phyloP scores from a whole-genome alignment of 2,329 filamentous ascomycete genomes.

The Diaporthe sp. region DNA sequence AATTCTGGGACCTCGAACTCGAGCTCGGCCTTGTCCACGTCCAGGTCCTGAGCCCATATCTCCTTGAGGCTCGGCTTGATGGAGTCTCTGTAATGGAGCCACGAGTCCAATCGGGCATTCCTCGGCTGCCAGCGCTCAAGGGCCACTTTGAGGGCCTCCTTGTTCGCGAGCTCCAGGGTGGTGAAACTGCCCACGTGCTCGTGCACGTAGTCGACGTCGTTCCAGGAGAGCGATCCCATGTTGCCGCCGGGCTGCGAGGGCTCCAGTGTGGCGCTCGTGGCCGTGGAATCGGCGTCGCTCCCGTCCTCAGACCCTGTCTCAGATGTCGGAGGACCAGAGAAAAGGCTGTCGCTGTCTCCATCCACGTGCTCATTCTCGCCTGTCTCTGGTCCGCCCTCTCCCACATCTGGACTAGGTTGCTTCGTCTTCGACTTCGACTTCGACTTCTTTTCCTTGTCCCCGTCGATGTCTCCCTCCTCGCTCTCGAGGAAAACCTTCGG shows the following conservation, averaged over 20 bases:
- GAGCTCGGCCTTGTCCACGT: slow-evolving; percentile 18
- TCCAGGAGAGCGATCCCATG: slow-evolving; percentile 5
- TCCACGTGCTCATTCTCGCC: background rate
- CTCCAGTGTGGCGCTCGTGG: background rate
- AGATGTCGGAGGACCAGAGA: background rate
- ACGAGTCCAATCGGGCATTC: background rate
- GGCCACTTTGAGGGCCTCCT: slow-evolving; percentile 26
- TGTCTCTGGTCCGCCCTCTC: background rate
- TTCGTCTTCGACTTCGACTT: background rate
- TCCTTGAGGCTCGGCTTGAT: slow-evolving; percentile 11
- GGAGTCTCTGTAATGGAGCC: background rate
- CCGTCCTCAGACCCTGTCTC: background rate
- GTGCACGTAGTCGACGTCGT: slow-evolving; percentile 5
- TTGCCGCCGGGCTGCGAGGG: slow-evolving; percentile 12
- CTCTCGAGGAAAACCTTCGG: slow-evolving; percentile 15
- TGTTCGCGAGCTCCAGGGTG: slow-evolving; percentile 30
- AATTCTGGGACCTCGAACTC: background rate
- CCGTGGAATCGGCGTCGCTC: background rate
- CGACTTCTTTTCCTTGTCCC: background rate
- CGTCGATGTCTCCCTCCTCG: background rate
- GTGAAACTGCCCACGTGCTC: slow-evolving; percentile 23
- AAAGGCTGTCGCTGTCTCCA: background rate
- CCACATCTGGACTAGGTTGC: background rate
- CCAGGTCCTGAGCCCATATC: background rate
- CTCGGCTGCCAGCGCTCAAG: slow-evolving; percentile 23